phyloP scores from a whole-genome alignment of 305 asterid genomes.

The Fraxinus paxiana region DNA sequence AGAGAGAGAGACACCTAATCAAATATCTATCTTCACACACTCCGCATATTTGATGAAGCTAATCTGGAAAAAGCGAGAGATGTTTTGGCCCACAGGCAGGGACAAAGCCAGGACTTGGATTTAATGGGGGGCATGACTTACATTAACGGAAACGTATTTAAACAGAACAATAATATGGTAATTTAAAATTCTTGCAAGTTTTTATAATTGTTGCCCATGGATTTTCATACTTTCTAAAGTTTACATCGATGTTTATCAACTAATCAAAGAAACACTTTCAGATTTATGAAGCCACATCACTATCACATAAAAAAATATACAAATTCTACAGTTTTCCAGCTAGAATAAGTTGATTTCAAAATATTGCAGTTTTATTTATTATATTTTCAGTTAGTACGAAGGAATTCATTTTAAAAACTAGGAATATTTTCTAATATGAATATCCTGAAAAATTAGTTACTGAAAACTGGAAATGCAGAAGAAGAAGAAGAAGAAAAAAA shows the following conservation, averaged over 20 bases:
- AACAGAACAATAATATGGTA: not conserved
- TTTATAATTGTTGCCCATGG: not conserved
- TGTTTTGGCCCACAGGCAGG: not conserved
- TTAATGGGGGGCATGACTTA: not conserved
- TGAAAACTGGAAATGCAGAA: not conserved
- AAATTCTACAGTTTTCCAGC: not conserved
- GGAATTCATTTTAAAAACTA: not conserved
- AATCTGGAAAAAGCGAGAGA: not conserved
- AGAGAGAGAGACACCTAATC: not conserved
- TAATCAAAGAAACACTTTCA: not conserved
- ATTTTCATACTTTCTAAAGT: not conserved
- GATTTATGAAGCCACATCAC: not conserved
- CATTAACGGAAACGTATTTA: not conserved
- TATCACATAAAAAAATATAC: not conserved
- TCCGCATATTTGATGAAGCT: not conserved
- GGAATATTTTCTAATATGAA: not conserved
- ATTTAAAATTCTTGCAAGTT: not conserved
- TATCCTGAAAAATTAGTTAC: not conserved
- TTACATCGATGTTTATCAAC: not conserved
- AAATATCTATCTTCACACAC: not conserved
- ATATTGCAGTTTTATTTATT: not conserved
- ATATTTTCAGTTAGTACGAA: not conserved
- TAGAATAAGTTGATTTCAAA: not conserved
- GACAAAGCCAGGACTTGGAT: not conserved
- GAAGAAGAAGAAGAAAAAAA: not conserved